Evolutionary conservation across 805 yeast species (phyloP).

Genomic region (Sugiyamaella valdiviana): DNA sequence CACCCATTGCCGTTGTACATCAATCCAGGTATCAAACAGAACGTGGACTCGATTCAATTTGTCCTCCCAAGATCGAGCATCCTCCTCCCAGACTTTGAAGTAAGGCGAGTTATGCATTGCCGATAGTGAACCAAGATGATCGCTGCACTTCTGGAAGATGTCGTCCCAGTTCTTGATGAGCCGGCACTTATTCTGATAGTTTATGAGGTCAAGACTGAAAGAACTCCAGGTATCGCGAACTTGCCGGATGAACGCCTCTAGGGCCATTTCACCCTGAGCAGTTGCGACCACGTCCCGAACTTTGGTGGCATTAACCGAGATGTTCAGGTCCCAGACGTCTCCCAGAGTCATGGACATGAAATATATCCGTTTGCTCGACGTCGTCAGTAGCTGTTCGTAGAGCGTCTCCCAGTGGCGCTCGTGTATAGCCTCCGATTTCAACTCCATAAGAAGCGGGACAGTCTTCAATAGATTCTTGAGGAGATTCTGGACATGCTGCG

Average conservation of each 20-base stretch:
- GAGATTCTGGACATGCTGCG: slow-evolving; percentile 47
- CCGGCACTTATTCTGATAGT: slow-evolving; percentile 45
- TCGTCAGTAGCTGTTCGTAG: slow-evolving; percentile 31
- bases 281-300: slow-evolving; percentile 47
- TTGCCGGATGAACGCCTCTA: slow-evolving; percentile 50
- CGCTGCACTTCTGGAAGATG: slow-evolving; percentile 51
- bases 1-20: slow-evolving; percentile 83
- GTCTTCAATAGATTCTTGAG: slow-evolving; percentile 40
- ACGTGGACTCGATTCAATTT: slow-evolving; percentile 46
- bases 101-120: slow-evolving; percentile 69
- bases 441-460: slow-evolving; percentile 36
- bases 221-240: slow-evolving; percentile 54
- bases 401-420: slow-evolving; percentile 62
- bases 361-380: slow-evolving; percentile 8
- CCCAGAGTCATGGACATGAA: slow-evolving; percentile 40
- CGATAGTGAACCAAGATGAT: slow-evolving; percentile 53
- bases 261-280: slow-evolving; percentile 66
- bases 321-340: slow-evolving; percentile 55
- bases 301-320: slow-evolving; percentile 39
- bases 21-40: slow-evolving; percentile 67
- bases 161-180: slow-evolving; percentile 64
- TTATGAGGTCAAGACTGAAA: slow-evolving; percentile 46
- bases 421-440: slow-evolving; percentile 53
- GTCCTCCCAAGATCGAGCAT: slow-evolving; percentile 48
- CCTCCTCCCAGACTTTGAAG: slow-evolving; percentile 54